Evolutionary conservation across 2,329 filamentous ascomycete species (phyloP).

Genomic region (Coniochaeta hoffmannii): DNA sequence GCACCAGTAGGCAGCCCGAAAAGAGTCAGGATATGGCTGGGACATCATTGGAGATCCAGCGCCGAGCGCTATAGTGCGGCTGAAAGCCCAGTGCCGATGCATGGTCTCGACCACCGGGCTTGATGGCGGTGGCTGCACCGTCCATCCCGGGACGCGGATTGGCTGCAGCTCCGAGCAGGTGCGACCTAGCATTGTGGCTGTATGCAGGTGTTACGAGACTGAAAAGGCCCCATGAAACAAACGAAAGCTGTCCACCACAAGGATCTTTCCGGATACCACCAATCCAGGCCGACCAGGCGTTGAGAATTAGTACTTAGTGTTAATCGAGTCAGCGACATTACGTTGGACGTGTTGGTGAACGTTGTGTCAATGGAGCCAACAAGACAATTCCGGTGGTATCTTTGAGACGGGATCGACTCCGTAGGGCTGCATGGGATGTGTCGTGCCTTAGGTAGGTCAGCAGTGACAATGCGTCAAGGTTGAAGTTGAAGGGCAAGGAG

Average conservation of each 20-base stretch:
- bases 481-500: no score
- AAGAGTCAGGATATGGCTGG: not conserved
- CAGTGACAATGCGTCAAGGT: no score
- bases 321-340: no score
- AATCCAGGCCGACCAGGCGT: not conserved
- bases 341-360: no score
- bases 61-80: not conserved
- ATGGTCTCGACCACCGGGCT: not conserved
- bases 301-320: no score
- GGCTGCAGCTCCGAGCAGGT: not conserved
- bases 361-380: no score
- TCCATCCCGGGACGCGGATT: not conserved
- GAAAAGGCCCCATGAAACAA: not conserved
- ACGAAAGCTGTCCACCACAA: not conserved
- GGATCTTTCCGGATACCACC: not conserved
- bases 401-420: no score
- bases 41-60: not conserved
- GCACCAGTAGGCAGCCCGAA: not conserved
- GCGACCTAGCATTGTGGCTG: constrained; percentile 1
- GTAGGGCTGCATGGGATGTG: not conserved
- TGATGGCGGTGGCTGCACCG: not conserved
- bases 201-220: not conserved
- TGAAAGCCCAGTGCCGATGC: not conserved
- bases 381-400: no score
- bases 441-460: no score